phyloP scores from a whole-genome alignment of 2,329 filamentous ascomycete genomes.

The Colletotrichum coccodes region DNA sequence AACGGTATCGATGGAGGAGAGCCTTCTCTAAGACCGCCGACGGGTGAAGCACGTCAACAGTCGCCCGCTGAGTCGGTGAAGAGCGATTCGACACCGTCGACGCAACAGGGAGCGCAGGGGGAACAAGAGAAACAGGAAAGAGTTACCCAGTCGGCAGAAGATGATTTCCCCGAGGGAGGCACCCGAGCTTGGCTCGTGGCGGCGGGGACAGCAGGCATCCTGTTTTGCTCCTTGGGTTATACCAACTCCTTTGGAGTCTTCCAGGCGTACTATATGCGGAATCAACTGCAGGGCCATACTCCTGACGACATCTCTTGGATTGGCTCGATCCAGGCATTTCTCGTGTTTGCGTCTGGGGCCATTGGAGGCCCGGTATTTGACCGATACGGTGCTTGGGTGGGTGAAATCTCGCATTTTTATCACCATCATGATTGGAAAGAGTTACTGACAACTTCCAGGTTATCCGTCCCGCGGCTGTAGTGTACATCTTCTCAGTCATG shows the following conservation, averaged over 20 bases:
- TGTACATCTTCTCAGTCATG: slow-evolving; percentile 41
- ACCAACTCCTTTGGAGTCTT: slow-evolving; percentile 41
- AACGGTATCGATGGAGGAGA: not conserved
- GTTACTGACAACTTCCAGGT: slow-evolving; percentile 18
- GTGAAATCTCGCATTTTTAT: not conserved
- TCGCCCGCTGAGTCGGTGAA: not conserved
- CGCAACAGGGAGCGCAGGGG: not conserved
- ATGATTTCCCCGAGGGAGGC: slow-evolving; percentile 43
- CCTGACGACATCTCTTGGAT: slow-evolving; percentile 42
- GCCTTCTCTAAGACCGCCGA: not conserved
- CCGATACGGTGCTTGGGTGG: slow-evolving; percentile 34
- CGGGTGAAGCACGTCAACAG: not conserved
- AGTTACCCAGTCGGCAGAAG: not conserved
- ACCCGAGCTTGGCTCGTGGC: slow-evolving; percentile 53
- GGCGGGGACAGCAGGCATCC: slow-evolving; percentile 43
- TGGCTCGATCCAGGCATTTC: slow-evolving; percentile 37
- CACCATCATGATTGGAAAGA: not conserved
- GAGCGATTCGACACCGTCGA: not conserved
- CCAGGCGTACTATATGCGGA: slow-evolving; percentile 39
- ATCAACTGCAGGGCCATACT: slow-evolving; percentile 36
- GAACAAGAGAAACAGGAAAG: slow-evolving; percentile 16
- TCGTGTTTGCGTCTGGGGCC: slow-evolving; percentile 37
- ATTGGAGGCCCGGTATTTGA: slow-evolving; percentile 35
- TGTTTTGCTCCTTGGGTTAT: slow-evolving; percentile 43
- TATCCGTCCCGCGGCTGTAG: slow-evolving; percentile 29